A percentile compares a stretch with the other conserved stretches of the same genome.
Conservation (phyloP, 129 eudicot genomes). For the Pittosporum tobira region DNA sequence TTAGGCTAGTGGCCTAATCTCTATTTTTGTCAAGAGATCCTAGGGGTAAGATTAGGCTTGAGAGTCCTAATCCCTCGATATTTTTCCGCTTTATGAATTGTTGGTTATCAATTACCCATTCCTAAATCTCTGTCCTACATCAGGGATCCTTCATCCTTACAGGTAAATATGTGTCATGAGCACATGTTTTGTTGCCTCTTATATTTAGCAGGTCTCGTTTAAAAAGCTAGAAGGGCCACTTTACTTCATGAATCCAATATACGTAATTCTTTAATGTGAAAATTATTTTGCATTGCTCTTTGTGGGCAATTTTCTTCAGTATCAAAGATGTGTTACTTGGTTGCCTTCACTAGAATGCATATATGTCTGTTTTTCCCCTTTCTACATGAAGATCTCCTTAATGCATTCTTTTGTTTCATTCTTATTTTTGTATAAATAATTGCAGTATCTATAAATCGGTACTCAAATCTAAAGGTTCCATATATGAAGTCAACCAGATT, state of each 20-base stretch:
- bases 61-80: too few species aligned
- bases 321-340: not conserved
- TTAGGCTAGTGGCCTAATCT: too few species aligned
- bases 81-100: too few species aligned
- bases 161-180: too few species aligned
- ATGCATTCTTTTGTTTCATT: slow-evolving; percentile 8
- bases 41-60: too few species aligned
- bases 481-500: slow-evolving; percentile 82
- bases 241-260: not conserved
- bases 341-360: not conserved
- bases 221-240: not conserved
- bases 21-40: too few species aligned
- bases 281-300: not conserved
- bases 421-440: not conserved
- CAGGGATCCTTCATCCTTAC: too few species aligned
- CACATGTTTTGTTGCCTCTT: not conserved
- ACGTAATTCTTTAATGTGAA: not conserved
- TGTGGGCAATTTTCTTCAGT: not conserved
- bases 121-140: too few species aligned
- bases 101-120: too few species aligned
- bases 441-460: slow-evolving; percentile 85
- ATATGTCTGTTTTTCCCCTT: not conserved
- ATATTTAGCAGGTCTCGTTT: not conserved
- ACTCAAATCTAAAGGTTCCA: slow-evolving; percentile 60
- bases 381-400: slow-evolving; percentile 3